phyloP scores from a whole-genome alignment of 2,329 filamentous ascomycete species.

The Davidsoniella eucalypti region DNA sequence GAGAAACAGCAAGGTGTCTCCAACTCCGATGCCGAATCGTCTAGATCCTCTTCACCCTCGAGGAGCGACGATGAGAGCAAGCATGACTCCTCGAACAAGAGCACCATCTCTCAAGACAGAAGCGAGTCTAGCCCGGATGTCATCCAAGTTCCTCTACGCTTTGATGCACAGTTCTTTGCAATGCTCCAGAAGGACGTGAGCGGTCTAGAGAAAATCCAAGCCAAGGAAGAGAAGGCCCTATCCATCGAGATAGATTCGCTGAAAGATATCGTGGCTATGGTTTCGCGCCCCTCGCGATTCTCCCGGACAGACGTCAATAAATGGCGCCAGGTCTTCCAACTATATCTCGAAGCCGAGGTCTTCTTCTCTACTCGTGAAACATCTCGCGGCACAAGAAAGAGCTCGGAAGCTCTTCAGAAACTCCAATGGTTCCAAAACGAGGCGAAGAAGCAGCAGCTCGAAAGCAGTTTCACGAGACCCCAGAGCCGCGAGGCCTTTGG shows the following conservation, averaged over 20 bases:
- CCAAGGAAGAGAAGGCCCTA: conserved; percentile 47
- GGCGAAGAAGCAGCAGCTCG: conserved; percentile 41
- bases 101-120: background rate
- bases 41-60: no score
- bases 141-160: conserved; percentile 60
- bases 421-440: conserved; percentile 58
- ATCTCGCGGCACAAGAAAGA: conserved; percentile 51
- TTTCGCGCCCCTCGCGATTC: conserved; percentile 47
- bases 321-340: conserved; percentile 68
- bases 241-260: conserved; percentile 45
- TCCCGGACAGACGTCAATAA: conserved; percentile 51
- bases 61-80: no score
- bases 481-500: conserved; percentile 48
- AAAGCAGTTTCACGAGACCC: conserved; percentile 45
- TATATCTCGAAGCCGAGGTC: conserved; percentile 63
- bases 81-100: no score
- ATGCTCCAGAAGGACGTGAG: conserved; percentile 56
- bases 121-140: conserved; percentile 3
- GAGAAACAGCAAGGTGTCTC: conserved; percentile 2
- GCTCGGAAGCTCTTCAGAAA: conserved; percentile 47
- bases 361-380: conserved; percentile 68
- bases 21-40: background rate
- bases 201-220: conserved; percentile 51
- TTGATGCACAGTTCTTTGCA: conserved; percentile 66
- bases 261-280: conserved; percentile 44